Conservation (phyloP, 768 basidiomycete species). For the Tylopilus subfusipes region DNA sequence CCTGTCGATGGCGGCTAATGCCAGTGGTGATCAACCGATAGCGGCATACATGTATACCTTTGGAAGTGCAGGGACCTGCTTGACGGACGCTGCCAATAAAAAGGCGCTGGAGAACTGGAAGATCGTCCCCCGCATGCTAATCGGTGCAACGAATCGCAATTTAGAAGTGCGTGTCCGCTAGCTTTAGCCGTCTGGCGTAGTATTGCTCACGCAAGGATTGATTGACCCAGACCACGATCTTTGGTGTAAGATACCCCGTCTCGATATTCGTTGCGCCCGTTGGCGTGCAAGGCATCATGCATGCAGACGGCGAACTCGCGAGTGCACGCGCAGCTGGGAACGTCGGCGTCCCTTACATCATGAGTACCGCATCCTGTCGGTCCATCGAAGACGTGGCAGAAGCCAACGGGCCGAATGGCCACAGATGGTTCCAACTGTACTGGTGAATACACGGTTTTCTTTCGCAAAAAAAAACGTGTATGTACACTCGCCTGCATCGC, state of each 20-base stretch:
- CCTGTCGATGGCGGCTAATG: neutral
- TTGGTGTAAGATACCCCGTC: slow-evolving; percentile 58
- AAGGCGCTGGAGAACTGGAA: slow-evolving; percentile 62
- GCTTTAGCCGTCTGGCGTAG: too few species aligned
- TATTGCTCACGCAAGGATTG: neutral
- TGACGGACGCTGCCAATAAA: slow-evolving; percentile 66
- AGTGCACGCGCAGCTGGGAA: slow-evolving; percentile 61
- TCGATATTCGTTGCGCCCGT: slow-evolving; percentile 72
- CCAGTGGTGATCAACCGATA: slow-evolving; percentile 33
- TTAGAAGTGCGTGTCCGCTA: slow-evolving; percentile 47
- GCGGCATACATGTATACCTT: slow-evolving; percentile 72
- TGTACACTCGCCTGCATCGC: neutral
- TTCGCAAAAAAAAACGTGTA: too few species aligned
- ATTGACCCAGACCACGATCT: slow-evolving; percentile 59
- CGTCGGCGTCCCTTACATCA: slow-evolving; percentile 63
- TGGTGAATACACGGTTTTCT: slow-evolving; percentile 45
- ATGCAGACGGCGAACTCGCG: slow-evolving; percentile 68
- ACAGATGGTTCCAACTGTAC: slow-evolving; percentile 81
- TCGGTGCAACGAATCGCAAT: slow-evolving; percentile 52
- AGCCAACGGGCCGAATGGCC: slow-evolving; percentile 58
- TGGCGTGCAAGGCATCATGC: slow-evolving; percentile 75
- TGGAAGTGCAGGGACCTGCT: slow-evolving; percentile 70
- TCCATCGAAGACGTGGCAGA: slow-evolving; percentile 75
- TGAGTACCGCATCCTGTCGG: slow-evolving; percentile 72
- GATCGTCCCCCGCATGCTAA: slow-evolving; percentile 80